These are phyloP conservation scores for Parsonsia alboflavescens DNA, from an alignment of 257 asterid species.

Conservation along the genomic window DNA sequence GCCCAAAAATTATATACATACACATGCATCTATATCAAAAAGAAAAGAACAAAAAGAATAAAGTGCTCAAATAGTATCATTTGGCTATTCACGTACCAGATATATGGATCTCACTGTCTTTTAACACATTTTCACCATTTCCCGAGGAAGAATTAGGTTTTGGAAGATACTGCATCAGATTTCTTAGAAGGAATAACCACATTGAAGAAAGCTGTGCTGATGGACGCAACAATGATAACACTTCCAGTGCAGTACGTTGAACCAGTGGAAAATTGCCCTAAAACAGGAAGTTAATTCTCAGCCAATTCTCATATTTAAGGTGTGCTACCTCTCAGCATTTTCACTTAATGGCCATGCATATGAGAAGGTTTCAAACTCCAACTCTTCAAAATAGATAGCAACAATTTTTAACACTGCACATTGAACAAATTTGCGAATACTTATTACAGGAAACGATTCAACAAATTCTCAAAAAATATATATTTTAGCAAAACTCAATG, in stretches of 20 bases:
- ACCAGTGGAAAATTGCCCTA: slow-evolving; percentile 86
- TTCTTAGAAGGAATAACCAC: slow-evolving; percentile 71
- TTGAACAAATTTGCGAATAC: neutral
- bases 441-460: neutral
- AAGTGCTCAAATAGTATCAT: neutral
- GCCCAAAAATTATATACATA: neutral
- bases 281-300: neutral
- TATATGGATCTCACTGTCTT: slow-evolving; percentile 28
- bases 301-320: neutral
- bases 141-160: slow-evolving; percentile 51
- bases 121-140: slow-evolving; percentile 37
- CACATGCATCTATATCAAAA: too few species aligned
- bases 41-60: neutral
- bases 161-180: slow-evolving; percentile 74
- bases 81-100: slow-evolving; percentile 20
- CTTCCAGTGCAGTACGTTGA: slow-evolving; percentile 78
- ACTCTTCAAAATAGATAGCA: neutral
- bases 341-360: neutral
- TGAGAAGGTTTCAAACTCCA: neutral
- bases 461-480: neutral
- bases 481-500: neutral
- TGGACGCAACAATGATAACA: slow-evolving; percentile 68
- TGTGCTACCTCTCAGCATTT: neutral
- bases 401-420: neutral
- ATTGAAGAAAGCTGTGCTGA: slow-evolving; percentile 69